Base-by-base conservation (phyloP, 805 yeast genomes). In the Saturnispora sanitii region DNA sequence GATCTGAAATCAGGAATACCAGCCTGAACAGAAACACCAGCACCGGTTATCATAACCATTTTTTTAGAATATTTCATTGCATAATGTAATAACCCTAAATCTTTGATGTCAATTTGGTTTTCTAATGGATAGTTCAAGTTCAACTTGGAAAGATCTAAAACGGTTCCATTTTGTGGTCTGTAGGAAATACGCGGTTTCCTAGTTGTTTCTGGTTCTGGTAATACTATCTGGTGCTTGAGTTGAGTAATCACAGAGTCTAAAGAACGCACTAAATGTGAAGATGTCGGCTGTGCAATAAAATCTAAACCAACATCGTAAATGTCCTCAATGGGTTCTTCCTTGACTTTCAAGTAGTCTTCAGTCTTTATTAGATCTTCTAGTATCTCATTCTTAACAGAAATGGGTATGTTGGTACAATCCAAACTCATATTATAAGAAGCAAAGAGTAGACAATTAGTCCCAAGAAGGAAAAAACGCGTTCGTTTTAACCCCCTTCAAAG, bases 21-120 rank as follows among this genome's bases (percentile, higher is more conserved):
- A 1, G 94, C 85, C 22, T 82, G 81, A 40, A 88, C 92, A 11
- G 95, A 84, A 16, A 84, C 75, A 3, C 96, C 96, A 15, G 96
- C 96, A 9, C 96, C 96, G 1, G 88, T 75, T 22, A 87, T 69
- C 22, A 80, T 73, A 2, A 84, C 68, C 23, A 79, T 64, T 46
- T 71, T 70, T 47, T 69, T 73, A 23, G 88, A 68, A 49, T 79
- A 67, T 26, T 55, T 57, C 19, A 79, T 54, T 0, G 76, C 74
- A 54, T 74, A 71, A 41, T 67, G 68, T 20, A 79, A 51, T 45
- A 76, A 72, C 6, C 68, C 63, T 11, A 75, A 57, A 43, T 71
- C 71, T 19, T 61, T 62, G 15, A 62, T 45, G 30, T 62, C 65
- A 2, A 64, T 49, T 42, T 65, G 70, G 6, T 56, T 58, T 2